Base-by-base conservation (phyloP, 1,139 yeast genomes). In the Pichia sp. region DNA sequence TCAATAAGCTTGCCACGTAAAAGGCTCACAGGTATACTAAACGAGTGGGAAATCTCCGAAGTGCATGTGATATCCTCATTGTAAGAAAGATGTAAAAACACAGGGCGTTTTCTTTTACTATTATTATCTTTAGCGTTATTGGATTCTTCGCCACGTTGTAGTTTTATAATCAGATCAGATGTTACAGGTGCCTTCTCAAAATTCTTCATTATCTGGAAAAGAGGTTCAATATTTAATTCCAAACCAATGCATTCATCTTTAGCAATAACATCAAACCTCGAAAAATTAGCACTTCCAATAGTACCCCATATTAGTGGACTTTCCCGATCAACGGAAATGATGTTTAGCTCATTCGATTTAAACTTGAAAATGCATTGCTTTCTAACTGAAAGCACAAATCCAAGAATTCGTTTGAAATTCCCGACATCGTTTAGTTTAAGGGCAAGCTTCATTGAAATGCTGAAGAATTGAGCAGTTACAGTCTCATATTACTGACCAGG, bases 281-380 rank as follows among this genome's bases (percentile, higher is more conserved):
- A 16, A 64, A 83, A 84, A 31, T 81, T 63, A 30, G 72, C 66
- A 2, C 63, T 74, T 23, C 74, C 71, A 16, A 84, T 63, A 59
- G 79, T 81, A 61, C 85, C 79, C 85, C 86, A 82, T 2, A 81
- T 78, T 59, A 81, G 85, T 1, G 88, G 87, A 57, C 82, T 85
- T 42, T 72, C 71, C 32, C 75, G 59, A 4, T 80, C 72, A 3
- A 74, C 73, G 66, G 82, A 82, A 13, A 82, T 77, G n/a, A 82
- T 73, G 49, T 70, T 65, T 38, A 83, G 67, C 54, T 73, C 74
- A 1, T 70, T 63, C 3, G 76, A 78, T 1, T 82, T 75, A 68
- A 83, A 82, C 49, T 80, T 67, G 11, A 82, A 62, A 1, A 73
- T 75, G 47, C 76, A 72, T 45, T 69, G 64, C 56, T 71, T 73